Evolutionary conservation across 2,329 filamentous ascomycete genomes (phyloP).

Genomic region (Fonsecaea pedrosoi): DNA sequence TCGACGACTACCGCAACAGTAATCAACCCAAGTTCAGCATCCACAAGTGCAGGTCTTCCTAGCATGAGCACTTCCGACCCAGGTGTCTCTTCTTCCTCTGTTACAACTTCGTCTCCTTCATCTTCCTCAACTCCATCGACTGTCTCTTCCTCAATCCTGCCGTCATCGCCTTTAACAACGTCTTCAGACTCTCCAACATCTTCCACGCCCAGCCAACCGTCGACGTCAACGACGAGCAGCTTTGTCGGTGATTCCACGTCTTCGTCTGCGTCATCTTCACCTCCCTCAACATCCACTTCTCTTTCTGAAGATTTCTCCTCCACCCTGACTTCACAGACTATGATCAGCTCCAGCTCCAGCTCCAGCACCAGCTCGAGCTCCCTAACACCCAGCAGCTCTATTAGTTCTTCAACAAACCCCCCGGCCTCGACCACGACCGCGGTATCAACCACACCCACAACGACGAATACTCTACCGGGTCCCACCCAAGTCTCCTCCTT

Average conservation of each 20-base stretch:
- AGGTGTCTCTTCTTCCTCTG: neutral
- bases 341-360: neutral
- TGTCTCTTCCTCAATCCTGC: neutral
- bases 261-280: slow-evolving; percentile 2
- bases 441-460: slow-evolving; percentile 5
- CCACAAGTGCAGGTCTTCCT: neutral
- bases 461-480: slow-evolving; percentile 15
- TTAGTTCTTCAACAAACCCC: neutral
- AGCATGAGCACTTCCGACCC: neutral
- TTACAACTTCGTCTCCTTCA: neutral
- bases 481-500: slow-evolving; percentile 30
- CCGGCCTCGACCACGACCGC: neutral
- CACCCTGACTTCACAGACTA: neutral
- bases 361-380: neutral
- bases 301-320: neutral
- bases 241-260: neutral
- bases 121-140: neutral
- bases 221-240: neutral
- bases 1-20: neutral
- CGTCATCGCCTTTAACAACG: neutral
- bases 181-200: slow-evolving; percentile 28
- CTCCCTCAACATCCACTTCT: neutral
- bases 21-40: neutral
- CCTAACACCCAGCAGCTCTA: neutral
- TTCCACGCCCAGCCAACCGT: neutral